Percentiles rank a stretch among this genome's conserved stretches.
These are phyloP conservation scores for Garcileccinum viscosum DNA, from an alignment of 1,284 basidiomycete genomes.

Conservation along the genomic window DNA sequence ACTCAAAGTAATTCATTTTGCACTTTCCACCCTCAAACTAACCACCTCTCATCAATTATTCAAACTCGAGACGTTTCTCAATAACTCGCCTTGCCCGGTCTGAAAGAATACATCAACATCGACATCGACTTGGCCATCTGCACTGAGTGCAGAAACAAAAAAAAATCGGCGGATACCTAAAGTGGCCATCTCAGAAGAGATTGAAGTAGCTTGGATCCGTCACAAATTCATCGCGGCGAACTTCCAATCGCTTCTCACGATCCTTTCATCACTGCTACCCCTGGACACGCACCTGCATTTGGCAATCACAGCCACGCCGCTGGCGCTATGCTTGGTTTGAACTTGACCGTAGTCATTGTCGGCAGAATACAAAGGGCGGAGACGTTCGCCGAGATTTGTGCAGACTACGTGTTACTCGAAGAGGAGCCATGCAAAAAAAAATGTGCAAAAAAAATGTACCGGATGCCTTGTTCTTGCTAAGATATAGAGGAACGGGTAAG, in stretches of 20 bases:
- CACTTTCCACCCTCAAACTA: background rate
- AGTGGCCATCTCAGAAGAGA: no score
- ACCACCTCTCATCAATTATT: conserved; percentile 54
- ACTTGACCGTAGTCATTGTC: conserved; percentile 86
- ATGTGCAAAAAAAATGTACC: background rate
- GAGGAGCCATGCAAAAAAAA: conserved; percentile 50
- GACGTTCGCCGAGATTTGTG: conserved; percentile 89
- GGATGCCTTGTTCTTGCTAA: background rate
- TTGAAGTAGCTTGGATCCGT: no score
- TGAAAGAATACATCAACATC: conserved; percentile 69
- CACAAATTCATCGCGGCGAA: no score
- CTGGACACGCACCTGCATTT: conserved; percentile 57
- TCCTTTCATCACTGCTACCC: conserved; percentile 50
- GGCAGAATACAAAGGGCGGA: conserved; percentile 76
- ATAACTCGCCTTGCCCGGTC: conserved; percentile 77
- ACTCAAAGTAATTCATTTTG: conserved; percentile 55
- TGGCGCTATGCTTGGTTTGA: conserved; percentile 69
- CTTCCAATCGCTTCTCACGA: conserved; percentile 60
- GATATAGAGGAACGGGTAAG: background rate
- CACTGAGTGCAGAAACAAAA: no score
- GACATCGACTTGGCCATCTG: no score
- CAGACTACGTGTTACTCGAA: conserved; percentile 86
- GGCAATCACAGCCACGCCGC: conserved; percentile 49
- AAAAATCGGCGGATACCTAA: no score
- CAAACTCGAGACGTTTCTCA: conserved; percentile 80